Base-by-base conservation (phyloP, 2,329 filamentous ascomycete genomes). In the Lasiodiplodia sp. region DNA sequence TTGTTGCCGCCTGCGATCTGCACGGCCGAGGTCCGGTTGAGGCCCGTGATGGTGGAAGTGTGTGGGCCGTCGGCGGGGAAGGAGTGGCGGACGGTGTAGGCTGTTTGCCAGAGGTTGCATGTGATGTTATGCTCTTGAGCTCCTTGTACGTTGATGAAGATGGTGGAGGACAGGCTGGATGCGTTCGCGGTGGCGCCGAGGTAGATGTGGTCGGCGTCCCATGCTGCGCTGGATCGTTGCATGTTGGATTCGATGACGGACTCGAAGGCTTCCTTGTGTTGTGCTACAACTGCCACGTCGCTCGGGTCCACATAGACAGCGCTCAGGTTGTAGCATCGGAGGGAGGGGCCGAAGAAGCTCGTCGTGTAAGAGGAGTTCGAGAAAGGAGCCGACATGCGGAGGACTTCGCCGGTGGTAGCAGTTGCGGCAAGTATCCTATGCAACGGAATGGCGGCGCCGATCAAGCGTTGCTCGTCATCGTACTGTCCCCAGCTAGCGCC, bases 291-390 rank as follows among this genome's bases (percentile, higher is more conserved):
- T n/a, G 31, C 14, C 11, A 49, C 40, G 12, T 49, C 21, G 28
- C 4, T 14, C 7, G 52, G 23, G 18, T 51, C 40, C 3, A 34
- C 23, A 4, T 23, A 21, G 10, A 47, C 40, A 18, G 49, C 37
- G 6, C 25, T n/a, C 23, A 65, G 62, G 28, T 65, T 53, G 6
- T 65, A 47, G 14, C 62, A 65, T 14, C 40, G 53, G 28, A 65
- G n/a, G 4, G 47, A 28, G 1, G 62, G 62, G 12, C 28, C 62
- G 31, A 53, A 40, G 31, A 65, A 65, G 28, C 53, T 31, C 25
- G 53, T 3, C 8, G 62, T 53, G n/a, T 65, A 65, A 7, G 62
- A 52, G 16, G 62, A 52, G 5, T 65, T 65, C 2, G 62, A 11
- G 37, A 25, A 65, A 12, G 62, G 62, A 23, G 62, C 25, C 1